A percentile compares a stretch with the other conserved stretches of the same genome.
phyloP scores from a whole-genome alignment of 2,329 filamentous ascomycete genomes.

The Claviceps africana region DNA sequence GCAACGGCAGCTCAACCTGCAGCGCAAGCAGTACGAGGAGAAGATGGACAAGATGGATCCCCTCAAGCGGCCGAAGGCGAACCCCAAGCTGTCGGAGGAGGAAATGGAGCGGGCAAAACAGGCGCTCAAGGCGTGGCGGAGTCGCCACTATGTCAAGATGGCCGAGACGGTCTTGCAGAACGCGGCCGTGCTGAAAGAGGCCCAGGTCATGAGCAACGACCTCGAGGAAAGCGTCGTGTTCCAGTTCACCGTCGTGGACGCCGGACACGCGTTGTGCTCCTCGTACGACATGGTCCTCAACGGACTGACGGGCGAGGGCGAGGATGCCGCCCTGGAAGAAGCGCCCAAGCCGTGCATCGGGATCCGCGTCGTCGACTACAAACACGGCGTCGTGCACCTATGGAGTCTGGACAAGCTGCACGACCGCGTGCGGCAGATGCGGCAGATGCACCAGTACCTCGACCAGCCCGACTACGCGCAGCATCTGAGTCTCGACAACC shows the following conservation, averaged over 20 bases:
- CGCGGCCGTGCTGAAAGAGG: conserved; percentile 79
- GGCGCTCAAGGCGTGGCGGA: conserved; percentile 61
- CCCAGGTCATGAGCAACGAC: conserved; percentile 94
- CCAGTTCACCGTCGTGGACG: conserved; percentile 83
- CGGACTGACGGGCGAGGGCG: conserved; percentile 72
- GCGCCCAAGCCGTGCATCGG: conserved; percentile 81
- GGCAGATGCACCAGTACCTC: conserved; percentile 92
- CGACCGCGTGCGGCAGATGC: conserved; percentile 77
- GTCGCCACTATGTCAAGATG: conserved; percentile 82
- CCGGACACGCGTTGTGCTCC: conserved; percentile 77
- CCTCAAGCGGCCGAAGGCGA: conserved; percentile 44
- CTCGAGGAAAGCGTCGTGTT: conserved; percentile 88
- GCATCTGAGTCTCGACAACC: conserved; percentile 84
- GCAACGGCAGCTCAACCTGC: conserved; percentile 69
- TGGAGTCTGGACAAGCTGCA: conserved; percentile 93
- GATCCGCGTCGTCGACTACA: conserved; percentile 82
- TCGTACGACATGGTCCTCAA: conserved; percentile 96
- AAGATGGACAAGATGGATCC: conserved; percentile 66
- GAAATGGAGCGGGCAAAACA: conserved; percentile 58
- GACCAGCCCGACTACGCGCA: conserved; percentile 90
- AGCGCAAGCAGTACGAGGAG: conserved; percentile 72
- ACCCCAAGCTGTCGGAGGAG: conserved; percentile 51
- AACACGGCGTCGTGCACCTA: conserved; percentile 68
- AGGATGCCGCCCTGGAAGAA: conserved; percentile 66
- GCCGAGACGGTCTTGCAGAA: conserved; percentile 83